Conservation (phyloP, 140 eudicot species). For the Cichorium intybus region DNA sequence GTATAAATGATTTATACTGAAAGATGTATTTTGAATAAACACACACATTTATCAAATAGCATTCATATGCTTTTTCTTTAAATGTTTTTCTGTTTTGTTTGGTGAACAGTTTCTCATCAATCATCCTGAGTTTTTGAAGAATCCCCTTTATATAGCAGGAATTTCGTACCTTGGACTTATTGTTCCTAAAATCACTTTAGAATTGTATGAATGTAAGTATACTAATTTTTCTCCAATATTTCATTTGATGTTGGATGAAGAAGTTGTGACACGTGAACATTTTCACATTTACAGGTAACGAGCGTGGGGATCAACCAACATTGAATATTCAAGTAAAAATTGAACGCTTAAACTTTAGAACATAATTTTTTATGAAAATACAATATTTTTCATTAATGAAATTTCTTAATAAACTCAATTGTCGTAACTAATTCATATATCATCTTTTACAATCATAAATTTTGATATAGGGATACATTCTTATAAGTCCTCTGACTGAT, state of each 20-base stretch:
- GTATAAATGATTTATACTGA: too few relatives aligned
- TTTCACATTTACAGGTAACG: conserved; percentile 13
- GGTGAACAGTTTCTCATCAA: conserved; percentile 10
- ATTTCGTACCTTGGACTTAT: conserved; percentile 12
- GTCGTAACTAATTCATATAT: too few relatives aligned
- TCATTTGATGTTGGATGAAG: not conserved
- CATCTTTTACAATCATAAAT: not conserved
- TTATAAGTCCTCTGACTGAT: conserved; percentile 31
- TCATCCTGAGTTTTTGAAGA: conserved; percentile 10
- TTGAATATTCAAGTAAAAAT: conserved; percentile 20
- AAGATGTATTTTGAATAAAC: too few relatives aligned
- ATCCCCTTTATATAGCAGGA: conserved; percentile 14
- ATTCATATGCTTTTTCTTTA: not conserved
- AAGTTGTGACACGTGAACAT: not conserved
- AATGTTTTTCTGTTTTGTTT: not conserved
- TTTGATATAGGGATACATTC: conserved; percentile 38
- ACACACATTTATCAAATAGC: too few relatives aligned
- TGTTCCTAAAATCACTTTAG: conserved; percentile 12
- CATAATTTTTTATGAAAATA: not conserved
- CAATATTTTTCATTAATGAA: too few relatives aligned
- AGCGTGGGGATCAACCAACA: conserved; percentile 22
- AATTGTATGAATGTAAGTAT: conserved; percentile 12
- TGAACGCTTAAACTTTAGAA: not conserved
- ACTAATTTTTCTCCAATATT: not conserved
- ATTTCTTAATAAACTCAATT: not conserved